Base-by-base conservation (phyloP, 2,329 filamentous ascomycete species). In the Aschersonia sp. region DNA sequence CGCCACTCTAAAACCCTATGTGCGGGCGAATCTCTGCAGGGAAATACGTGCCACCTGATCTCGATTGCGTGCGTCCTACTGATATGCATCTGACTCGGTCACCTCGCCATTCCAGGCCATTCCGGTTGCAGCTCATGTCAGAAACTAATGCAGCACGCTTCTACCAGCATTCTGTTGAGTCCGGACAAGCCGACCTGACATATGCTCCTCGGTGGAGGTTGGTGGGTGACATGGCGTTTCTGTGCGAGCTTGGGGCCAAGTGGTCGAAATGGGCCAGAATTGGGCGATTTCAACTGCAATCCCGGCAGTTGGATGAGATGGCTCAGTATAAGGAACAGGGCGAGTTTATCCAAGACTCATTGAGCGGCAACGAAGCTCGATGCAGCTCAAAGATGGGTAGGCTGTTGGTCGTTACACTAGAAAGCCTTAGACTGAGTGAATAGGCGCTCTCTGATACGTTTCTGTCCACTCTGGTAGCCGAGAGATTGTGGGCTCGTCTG, bases 41-140 rank as follows among this genome's bases (percentile, higher is more conserved):
- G 31, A 49, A 41, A 44, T 41, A 12, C 30, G 45, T 46, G 43
- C 41, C 41, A 49, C 41, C 48, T 41, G 48, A 49, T 49, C 48
- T 49, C 8, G 35, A 22, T 22, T 42, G 41, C 39, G 46, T 46
- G 44, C 47, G 32, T 42, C 22, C 2, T 44, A 32, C n/a, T 8
- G 30, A 32, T 30, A 32, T 39, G 35, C 9, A 39, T 39, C 35
- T 12, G 8, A 39, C 35, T 12, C 8, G 35, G 35, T 2, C 35
- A 8, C 35, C 8, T 9, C 12, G 12, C 35, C 9, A 8, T 39
- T 39, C 22, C 22, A 22, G 22, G 22, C 22, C 22, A 22, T 22
- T 22, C 22, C 2, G 22, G 3, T 22, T 22, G 22, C 22, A 22
- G 22, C 22, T 22, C 22, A 22, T 22, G 22, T 22, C 22, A 22